phyloP scores from a whole-genome alignment of 768 basidiomycete species.

The Suillus occidentalis region DNA sequence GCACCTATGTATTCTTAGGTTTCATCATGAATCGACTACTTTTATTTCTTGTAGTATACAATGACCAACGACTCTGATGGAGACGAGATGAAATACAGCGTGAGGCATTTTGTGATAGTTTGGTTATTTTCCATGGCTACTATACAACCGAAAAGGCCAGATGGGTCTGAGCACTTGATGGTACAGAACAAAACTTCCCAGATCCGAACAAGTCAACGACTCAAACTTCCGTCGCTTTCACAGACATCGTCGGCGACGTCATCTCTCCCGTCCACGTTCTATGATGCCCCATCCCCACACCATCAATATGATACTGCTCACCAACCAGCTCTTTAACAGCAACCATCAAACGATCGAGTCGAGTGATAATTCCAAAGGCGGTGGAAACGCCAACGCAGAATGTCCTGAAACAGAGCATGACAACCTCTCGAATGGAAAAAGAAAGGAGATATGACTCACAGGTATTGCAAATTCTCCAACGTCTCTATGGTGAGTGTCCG shows the following conservation, averaged over 20 bases:
- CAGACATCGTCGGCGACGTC: slow-evolving; percentile 31
- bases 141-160: not conserved
- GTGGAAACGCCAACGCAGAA: slow-evolving; percentile 77
- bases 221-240: slow-evolving; percentile 6
- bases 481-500: slow-evolving; percentile 69
- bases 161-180: not conserved
- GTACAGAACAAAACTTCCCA: not conserved
- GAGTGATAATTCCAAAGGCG: slow-evolving; percentile 64
- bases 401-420: slow-evolving; percentile 37
- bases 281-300: slow-evolving; percentile 42
- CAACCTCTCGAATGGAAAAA: slow-evolving; percentile 10
- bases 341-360: slow-evolving; percentile 76
- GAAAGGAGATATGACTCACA: slow-evolving; percentile 49
- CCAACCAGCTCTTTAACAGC: slow-evolving; percentile 86
- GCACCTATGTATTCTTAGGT: not conserved
- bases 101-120: not conserved
- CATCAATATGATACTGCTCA: slow-evolving; percentile 84
- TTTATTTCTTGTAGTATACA: not conserved
- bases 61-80: not conserved
- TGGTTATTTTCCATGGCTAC: too few relatives aligned
- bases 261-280: slow-evolving; percentile 27
- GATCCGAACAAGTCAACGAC: not conserved
- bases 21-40: not conserved
- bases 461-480: slow-evolving; percentile 73
- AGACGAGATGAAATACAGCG: not conserved